Percentiles rank a stretch among this genome's conserved stretches.
phyloP scores from a whole-genome alignment of 2,329 filamentous ascomycete genomes.

The Penicillium sp. region DNA sequence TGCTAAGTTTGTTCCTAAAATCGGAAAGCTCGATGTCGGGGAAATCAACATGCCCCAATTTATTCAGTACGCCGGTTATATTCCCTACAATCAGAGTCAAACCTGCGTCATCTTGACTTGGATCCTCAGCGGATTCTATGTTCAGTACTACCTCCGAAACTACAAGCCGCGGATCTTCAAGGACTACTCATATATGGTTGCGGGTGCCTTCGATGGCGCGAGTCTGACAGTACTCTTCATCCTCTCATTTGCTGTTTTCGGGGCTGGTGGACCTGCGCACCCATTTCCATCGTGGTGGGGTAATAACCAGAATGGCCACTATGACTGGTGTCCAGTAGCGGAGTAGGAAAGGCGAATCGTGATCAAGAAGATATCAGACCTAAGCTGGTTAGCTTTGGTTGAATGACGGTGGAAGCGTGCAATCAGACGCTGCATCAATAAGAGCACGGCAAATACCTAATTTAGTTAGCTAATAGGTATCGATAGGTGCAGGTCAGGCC shows the following conservation, averaged over 20 bases:
- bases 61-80: slow-evolving; percentile 53
- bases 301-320: slow-evolving; percentile 49
- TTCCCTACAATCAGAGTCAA: slow-evolving; percentile 55
- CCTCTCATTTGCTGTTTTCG: slow-evolving; percentile 56
- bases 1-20: slow-evolving; percentile 47
- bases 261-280: slow-evolving; percentile 44
- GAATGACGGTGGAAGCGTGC: not conserved
- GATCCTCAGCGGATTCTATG: slow-evolving; percentile 45
- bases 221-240: slow-evolving; percentile 50
- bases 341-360: slow-evolving; percentile 23
- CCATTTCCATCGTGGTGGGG: slow-evolving; percentile 56
- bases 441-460: too few relatives aligned
- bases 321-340: slow-evolving; percentile 46
- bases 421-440: too few relatives aligned
- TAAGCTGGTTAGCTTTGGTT: not conserved
- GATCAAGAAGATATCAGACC: not conserved
- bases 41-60: slow-evolving; percentile 55
- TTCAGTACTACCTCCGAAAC: slow-evolving; percentile 53
- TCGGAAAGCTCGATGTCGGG: slow-evolving; percentile 41
- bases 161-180: slow-evolving; percentile 52
- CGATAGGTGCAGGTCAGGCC: too few relatives aligned
- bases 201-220: slow-evolving; percentile 54
- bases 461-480: too few relatives aligned
- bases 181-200: slow-evolving; percentile 53
- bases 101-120: slow-evolving; percentile 54